Evolutionary conservation across 176 grass and related monocot species (phyloP).

Genomic region (Cenchrus fungigraminus): DNA sequence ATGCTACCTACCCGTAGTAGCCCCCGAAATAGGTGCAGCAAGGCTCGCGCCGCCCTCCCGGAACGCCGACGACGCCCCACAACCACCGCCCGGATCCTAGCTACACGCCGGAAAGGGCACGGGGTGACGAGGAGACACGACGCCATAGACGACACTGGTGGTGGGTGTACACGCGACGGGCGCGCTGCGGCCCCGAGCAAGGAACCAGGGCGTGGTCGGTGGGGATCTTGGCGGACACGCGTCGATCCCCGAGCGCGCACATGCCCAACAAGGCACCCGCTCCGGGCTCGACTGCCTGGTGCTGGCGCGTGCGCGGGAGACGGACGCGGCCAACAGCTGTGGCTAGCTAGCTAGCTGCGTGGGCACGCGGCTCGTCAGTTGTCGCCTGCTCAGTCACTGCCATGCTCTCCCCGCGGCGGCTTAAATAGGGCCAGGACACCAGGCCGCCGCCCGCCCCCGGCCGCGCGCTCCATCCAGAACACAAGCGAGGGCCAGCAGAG

Average conservation of each 20-base stretch:
- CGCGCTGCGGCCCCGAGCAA: background rate
- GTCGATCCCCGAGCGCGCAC: background rate
- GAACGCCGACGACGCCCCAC: background rate
- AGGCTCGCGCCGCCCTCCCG: background rate
- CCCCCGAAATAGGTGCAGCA: background rate
- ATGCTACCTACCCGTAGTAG: no score
- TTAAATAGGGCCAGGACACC: background rate
- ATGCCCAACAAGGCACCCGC: no score
- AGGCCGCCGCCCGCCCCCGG: background rate
- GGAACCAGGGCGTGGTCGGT: background rate
- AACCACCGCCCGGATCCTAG: background rate
- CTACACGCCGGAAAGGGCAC: background rate
- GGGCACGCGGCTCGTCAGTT: background rate
- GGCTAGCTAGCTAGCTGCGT: background rate
- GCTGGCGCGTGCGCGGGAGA: no score
- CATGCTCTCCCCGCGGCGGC: background rate
- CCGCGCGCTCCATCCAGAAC: background rate
- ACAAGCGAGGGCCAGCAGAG: background rate
- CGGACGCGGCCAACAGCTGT: background rate
- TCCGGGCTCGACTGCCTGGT: no score
- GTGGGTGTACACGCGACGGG: background rate
- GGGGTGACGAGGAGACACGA: background rate
- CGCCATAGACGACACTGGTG: background rate
- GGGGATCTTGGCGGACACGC: background rate
- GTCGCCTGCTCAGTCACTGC: background rate